Conservation (phyloP, 345 rosid genomes). For the Citrus australasica region DNA sequence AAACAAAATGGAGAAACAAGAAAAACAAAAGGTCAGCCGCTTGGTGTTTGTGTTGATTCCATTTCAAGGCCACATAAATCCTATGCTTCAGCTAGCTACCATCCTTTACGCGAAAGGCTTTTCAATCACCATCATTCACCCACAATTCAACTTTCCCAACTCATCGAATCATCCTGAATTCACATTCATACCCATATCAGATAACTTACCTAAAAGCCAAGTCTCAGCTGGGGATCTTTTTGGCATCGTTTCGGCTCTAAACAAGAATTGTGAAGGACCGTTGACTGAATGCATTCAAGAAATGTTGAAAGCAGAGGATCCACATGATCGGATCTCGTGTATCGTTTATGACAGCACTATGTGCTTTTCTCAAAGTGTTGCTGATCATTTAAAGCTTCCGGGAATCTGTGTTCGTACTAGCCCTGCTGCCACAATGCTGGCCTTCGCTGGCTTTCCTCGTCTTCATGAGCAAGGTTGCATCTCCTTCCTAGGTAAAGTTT, state of each 20-base stretch:
- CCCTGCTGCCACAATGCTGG: constrained; percentile 16
- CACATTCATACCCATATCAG: constrained; percentile 20
- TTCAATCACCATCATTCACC: constrained; percentile 28
- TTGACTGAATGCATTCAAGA: constrained; percentile 7
- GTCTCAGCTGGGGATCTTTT: constrained; percentile 4
- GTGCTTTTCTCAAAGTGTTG: constrained; percentile 28
- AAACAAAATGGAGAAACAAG: not conserved
- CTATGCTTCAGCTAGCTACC: constrained; percentile 40
- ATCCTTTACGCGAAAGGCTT: constrained; percentile 32
- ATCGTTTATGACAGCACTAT: constrained; percentile 30
- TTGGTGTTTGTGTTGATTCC: constrained; percentile 33
- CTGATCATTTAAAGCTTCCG: constrained; percentile 22
- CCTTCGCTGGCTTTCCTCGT: constrained; percentile 8
- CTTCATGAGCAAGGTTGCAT: constrained; percentile 17
- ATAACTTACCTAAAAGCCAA: not conserved
- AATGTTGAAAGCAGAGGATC: constrained; percentile 9
- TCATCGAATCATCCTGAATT: constrained; percentile 19
- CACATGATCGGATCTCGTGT: constrained; percentile 11
- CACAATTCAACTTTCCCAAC: constrained; percentile 30
- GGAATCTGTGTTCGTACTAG: constrained; percentile 18
- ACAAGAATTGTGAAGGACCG: constrained; percentile 20
- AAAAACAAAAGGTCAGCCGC: not conserved
- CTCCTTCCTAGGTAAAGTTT: constrained; percentile 14
- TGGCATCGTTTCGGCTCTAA: constrained; percentile 8
- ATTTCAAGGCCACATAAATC: constrained; percentile 36